These are phyloP conservation scores for Euphorbia corollata DNA, from an alignment of 441 rosid species.

Conservation along the genomic window DNA sequence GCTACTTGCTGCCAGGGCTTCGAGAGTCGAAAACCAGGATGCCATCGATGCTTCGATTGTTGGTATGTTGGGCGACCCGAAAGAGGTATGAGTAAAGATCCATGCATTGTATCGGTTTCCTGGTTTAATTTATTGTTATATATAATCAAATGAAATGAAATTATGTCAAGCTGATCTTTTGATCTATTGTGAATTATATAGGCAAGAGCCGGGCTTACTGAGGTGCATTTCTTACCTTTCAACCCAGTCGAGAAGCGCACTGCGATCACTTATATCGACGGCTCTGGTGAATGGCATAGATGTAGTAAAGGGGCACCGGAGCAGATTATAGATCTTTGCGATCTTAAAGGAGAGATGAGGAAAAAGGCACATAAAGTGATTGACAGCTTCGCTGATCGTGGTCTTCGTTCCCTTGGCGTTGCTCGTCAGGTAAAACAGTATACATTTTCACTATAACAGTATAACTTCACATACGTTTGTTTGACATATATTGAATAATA, in stretches of 20 bases:
- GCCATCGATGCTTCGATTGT: constrained; percentile 91
- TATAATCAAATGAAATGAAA: neutral
- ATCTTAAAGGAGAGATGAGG: constrained; percentile 43
- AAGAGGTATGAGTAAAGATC: constrained; percentile 37
- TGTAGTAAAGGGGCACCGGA: constrained; percentile 93
- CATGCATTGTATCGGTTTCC: neutral
- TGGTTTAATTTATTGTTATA: neutral
- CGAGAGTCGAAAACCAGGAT: constrained; percentile 87
- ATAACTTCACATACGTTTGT: neutral
- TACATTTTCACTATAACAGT: neutral
- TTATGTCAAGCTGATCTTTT: neutral
- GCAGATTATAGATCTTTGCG: constrained; percentile 82
- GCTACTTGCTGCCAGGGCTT: constrained; percentile 79
- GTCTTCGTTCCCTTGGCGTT: constrained; percentile 78
- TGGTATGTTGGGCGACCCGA: constrained; percentile 76
- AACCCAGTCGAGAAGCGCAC: constrained; percentile 92
- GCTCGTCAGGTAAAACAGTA: constrained; percentile 46
- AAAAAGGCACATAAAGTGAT: constrained; percentile 59
- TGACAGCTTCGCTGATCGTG: constrained; percentile 63
- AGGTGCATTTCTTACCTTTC: constrained; percentile 87
- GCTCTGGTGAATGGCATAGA: constrained; percentile 65
- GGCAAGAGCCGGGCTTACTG: constrained; percentile 84
- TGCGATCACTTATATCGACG: constrained; percentile 73
- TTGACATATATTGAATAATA: neutral
- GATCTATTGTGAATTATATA: constrained; percentile 18